Percentiles rank a stretch among this genome's conserved stretches.
These are phyloP conservation scores for Tinospora cordifolia DNA, from an alignment of 164 flowering plant species.

Conservation along the genomic window DNA sequence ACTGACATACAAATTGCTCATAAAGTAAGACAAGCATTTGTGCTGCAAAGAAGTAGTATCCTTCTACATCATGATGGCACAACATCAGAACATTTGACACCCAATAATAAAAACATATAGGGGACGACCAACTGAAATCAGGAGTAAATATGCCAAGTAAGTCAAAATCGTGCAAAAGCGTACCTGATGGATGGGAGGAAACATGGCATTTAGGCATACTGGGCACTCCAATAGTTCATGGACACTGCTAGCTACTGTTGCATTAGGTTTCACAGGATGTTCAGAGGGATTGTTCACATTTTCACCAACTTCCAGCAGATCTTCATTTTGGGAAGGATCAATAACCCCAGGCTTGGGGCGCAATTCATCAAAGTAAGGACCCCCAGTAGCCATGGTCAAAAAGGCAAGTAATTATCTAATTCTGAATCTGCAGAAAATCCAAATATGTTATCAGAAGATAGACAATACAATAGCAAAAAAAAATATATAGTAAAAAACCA, in stretches of 20 bases:
- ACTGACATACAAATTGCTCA: not conserved
- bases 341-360: constrained; percentile 52
- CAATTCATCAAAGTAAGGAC: constrained; percentile 49
- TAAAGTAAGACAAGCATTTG: not conserved
- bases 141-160: not conserved
- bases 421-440: not conserved
- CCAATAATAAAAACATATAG: not conserved
- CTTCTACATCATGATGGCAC: not conserved
- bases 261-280: constrained; percentile 43
- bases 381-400: constrained; percentile 47
- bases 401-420: not conserved
- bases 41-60: not conserved
- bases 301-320: constrained; percentile 41
- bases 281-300: constrained; percentile 45
- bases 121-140: not conserved
- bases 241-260: constrained; percentile 58
- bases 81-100: not conserved
- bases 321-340: constrained; percentile 53
- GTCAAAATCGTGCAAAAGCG: constrained; percentile 7
- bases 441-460: too few species aligned
- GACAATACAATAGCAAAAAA: too few species aligned
- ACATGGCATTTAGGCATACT: constrained; percentile 93
- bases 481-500: too few species aligned
- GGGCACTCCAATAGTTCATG: constrained; percentile 88
- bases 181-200: constrained; percentile 96